Percentiles rank a stretch among this genome's conserved stretches.
Evolutionary conservation across 2,329 filamentous ascomycete species (phyloP).

Genomic region (Exophiala mesophila): DNA sequence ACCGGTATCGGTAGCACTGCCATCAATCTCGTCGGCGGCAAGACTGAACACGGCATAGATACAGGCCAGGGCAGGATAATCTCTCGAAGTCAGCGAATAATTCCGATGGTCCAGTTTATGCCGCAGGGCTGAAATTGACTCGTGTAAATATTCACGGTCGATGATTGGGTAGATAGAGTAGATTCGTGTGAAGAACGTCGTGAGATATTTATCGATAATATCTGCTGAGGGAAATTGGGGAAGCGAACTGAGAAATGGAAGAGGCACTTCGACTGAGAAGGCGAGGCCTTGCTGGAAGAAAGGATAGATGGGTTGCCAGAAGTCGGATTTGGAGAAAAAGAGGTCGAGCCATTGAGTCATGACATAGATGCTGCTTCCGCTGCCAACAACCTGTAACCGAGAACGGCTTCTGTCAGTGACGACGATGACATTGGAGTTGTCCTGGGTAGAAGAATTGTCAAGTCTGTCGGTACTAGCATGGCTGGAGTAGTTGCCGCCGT

Average conservation of each 20-base stretch:
- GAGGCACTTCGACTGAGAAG: constrained; percentile 7
- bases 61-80: constrained; percentile 5
- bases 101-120: constrained; percentile 1
- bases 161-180: constrained; percentile 6
- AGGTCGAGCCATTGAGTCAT: constrained; percentile 12
- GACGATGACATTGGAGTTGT: constrained; percentile 5
- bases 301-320: constrained; percentile 7
- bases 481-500: no score
- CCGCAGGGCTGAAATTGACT: neutral
- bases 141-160: neutral
- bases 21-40: constrained; percentile 7
- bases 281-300: constrained; percentile 12
- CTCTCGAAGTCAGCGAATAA: neutral
- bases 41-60: constrained; percentile 6
- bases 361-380: constrained; percentile 10
- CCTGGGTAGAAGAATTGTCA: no score
- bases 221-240: constrained; percentile 3
- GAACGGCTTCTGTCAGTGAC: constrained; percentile 9
- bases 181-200: constrained; percentile 3
- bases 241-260: constrained; percentile 4
- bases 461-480: no score
- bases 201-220: constrained; percentile 1
- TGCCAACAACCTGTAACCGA: constrained; percentile 5
- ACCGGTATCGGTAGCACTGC: neutral
- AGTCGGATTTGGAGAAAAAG: constrained; percentile 6